These are phyloP conservation scores for Nannizzia gypsea DNA, from an alignment of 2,329 filamentous ascomycete genomes.

Conservation along the genomic window DNA sequence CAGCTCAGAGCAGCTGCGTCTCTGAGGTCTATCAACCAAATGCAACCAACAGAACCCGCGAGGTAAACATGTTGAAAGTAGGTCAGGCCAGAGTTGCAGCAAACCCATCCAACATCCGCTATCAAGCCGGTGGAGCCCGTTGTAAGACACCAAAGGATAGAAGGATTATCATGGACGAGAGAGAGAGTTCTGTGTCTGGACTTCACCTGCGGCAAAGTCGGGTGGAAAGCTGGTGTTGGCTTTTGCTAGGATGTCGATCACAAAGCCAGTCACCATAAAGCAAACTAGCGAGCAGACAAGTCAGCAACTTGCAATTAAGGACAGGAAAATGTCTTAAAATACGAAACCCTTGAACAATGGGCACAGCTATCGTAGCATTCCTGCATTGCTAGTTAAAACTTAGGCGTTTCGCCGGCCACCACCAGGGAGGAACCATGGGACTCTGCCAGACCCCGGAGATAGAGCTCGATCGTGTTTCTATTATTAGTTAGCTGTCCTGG, in stretches of 20 bases:
- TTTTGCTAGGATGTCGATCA: not conserved
- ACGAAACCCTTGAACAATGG: not conserved
- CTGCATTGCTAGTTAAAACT: not conserved
- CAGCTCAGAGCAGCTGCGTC: not conserved
- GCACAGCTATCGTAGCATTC: not conserved
- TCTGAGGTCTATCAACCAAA: not conserved
- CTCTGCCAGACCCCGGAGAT: not conserved
- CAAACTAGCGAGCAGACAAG: not conserved
- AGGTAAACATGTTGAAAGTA: not conserved
- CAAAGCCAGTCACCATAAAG: not conserved
- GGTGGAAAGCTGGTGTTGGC: not conserved
- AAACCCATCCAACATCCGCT: not conserved
- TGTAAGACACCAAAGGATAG: not conserved
- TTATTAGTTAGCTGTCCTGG: not conserved
- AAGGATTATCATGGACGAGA: too few relatives aligned
- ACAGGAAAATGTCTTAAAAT: not conserved
- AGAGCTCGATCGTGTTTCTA: not conserved
- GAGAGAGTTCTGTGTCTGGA: not conserved
- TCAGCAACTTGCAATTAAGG: not conserved
- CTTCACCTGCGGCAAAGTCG: not conserved
- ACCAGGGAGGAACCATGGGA: not conserved
- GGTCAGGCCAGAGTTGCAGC: not conserved
- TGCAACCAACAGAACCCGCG: not conserved
- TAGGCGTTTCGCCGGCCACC: not conserved
- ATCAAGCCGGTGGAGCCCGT: not conserved